These are phyloP conservation scores for Pharus latifolius DNA, from an alignment of 176 grass and related monocot genomes.

Conservation along the genomic window DNA sequence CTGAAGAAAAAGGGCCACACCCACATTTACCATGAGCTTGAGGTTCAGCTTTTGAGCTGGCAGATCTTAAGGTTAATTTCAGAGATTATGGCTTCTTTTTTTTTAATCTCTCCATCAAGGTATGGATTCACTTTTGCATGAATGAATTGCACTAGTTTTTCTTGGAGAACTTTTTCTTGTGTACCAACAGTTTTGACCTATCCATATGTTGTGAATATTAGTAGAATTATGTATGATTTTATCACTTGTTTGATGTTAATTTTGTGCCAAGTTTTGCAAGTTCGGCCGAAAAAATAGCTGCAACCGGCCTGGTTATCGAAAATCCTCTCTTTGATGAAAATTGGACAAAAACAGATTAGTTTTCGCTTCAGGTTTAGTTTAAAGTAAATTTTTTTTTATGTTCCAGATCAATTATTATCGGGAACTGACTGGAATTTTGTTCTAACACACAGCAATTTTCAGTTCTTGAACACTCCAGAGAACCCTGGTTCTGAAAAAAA, in stretches of 20 bases:
- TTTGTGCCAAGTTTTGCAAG: not conserved
- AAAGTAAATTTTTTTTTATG: too few relatives aligned
- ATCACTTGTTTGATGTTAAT: not conserved
- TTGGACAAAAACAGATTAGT: not conserved
- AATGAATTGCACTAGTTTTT: constrained; percentile 2
- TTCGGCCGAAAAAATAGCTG: too few relatives aligned
- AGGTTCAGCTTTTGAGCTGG: constrained; percentile 27
- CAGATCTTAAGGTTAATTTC: constrained; percentile 10
- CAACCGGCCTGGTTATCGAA: not conserved
- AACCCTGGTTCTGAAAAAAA: too few relatives aligned
- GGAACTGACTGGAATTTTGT: too few relatives aligned
- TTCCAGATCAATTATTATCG: too few relatives aligned
- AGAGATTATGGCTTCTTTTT: not conserved
- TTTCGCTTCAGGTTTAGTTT: not conserved
- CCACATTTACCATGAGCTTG: constrained; percentile 12
- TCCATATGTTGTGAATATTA: not conserved
- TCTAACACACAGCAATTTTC: too few relatives aligned
- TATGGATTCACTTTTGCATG: constrained; percentile 18
- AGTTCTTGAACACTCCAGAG: too few relatives aligned
- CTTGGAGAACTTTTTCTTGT: not conserved
- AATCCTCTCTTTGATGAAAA: not conserved
- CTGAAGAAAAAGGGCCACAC: constrained; percentile 14
- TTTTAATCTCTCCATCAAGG: constrained; percentile 1
- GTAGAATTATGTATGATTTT: not conserved
- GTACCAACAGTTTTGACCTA: not conserved